Evolutionary conservation across 2,329 filamentous ascomycete genomes (phyloP).

Genomic region (Sporothrix luriei): DNA sequence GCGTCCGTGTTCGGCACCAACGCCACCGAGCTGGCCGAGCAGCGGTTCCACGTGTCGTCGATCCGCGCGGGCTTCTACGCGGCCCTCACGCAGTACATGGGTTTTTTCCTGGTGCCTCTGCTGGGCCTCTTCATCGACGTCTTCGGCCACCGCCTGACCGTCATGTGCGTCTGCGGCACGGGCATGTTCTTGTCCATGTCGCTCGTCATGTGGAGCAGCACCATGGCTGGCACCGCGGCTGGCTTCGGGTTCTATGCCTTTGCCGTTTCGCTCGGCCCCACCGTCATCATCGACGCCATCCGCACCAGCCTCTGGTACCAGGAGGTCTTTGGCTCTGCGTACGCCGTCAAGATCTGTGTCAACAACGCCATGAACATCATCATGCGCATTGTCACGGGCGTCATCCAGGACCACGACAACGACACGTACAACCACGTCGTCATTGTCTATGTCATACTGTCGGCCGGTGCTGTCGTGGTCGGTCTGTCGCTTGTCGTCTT

Average conservation of each 20-base stretch:
- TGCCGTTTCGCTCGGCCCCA: conserved; percentile 58
- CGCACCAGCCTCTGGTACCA: conserved; percentile 56
- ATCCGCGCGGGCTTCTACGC: conserved; percentile 64
- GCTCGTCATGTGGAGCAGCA: conserved; percentile 56
- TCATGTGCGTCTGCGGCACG: conserved; percentile 48
- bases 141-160: conserved; percentile 47
- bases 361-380: conserved; percentile 67
- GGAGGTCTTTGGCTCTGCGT: conserved; percentile 61
- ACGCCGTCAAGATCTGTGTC: conserved; percentile 62
- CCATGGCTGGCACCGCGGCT: conserved; percentile 56
- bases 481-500: conserved; percentile 36
- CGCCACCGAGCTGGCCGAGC: conserved; percentile 62
- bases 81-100: conserved; percentile 56
- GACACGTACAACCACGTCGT: conserved; percentile 60
- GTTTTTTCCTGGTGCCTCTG: conserved; percentile 61
- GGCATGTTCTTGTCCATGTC: conserved; percentile 58
- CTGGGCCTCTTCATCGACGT: conserved; percentile 48
- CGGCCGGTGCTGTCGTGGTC: conserved; percentile 53
- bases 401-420: conserved; percentile 60
- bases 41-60: conserved; percentile 58
- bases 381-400: conserved; percentile 58
- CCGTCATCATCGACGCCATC: conserved; percentile 62
- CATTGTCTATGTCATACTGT: conserved; percentile 58
- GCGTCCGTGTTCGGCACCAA: conserved; percentile 59
- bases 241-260: conserved; percentile 63